Evolutionary conservation across 2,329 filamentous ascomycete species (phyloP).

Genomic region (Fusarium begoniae): DNA sequence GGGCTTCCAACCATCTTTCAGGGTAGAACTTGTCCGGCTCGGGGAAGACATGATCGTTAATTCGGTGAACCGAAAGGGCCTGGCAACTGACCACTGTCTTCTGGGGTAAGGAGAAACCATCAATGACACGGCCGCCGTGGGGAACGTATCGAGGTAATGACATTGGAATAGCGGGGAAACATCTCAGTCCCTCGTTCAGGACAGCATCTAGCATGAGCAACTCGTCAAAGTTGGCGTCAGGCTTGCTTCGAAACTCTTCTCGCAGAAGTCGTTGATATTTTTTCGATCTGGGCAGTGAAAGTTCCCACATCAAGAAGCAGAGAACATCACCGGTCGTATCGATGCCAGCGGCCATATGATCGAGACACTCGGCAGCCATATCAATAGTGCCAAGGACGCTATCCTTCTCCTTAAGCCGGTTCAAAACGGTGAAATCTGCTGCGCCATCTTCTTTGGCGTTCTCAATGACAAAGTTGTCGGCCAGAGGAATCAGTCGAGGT

Average conservation of each 20-base stretch:
- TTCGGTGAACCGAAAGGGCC: slow-evolving; percentile 67
- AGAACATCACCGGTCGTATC: slow-evolving; percentile 76
- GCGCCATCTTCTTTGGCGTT: slow-evolving; percentile 57
- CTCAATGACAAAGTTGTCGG: slow-evolving; percentile 66
- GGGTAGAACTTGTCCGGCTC: slow-evolving; percentile 81
- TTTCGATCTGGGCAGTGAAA: slow-evolving; percentile 67
- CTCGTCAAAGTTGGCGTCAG: slow-evolving; percentile 55
- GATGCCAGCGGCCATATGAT: slow-evolving; percentile 77
- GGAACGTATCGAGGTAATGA: slow-evolving; percentile 70
- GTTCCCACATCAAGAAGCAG: slow-evolving; percentile 76
- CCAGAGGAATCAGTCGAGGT: slow-evolving; percentile 66
- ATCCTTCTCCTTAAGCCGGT: slow-evolving; percentile 64
- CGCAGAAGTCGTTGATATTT: slow-evolving; percentile 62
- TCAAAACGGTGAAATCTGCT: slow-evolving; percentile 65
- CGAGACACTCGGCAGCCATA: slow-evolving; percentile 73
- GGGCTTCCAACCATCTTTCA: slow-evolving; percentile 80
- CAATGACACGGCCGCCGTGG: slow-evolving; percentile 61
- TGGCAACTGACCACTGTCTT: slow-evolving; percentile 68
- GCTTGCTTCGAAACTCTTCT: slow-evolving; percentile 59
- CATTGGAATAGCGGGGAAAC: slow-evolving; percentile 73
- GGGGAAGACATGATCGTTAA: slow-evolving; percentile 75
- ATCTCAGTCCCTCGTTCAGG: slow-evolving; percentile 68
- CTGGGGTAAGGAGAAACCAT: slow-evolving; percentile 63
- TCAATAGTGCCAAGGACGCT: slow-evolving; percentile 59
- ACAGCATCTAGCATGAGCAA: slow-evolving; percentile 70